Percentiles rank a stretch among this genome's conserved stretches.
Conservation (phyloP, 2,329 filamentous ascomycete genomes). For the Cladosporium velox region DNA sequence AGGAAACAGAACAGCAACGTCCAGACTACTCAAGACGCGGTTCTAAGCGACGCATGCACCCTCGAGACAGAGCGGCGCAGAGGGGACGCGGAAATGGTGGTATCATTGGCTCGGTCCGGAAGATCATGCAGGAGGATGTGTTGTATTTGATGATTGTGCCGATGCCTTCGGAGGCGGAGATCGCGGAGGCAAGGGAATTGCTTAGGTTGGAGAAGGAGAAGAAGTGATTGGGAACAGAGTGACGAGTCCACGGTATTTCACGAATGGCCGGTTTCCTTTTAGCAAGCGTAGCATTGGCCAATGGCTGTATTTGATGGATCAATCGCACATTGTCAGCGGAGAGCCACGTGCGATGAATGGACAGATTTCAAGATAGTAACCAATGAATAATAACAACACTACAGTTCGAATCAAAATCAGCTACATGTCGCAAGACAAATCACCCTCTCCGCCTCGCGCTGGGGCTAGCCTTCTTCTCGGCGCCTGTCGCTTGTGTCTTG, state of each 20-base stretch:
- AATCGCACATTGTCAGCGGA: not conserved
- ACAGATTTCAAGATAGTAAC: not conserved
- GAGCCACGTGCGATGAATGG: not conserved
- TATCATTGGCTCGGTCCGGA: constrained; percentile 23
- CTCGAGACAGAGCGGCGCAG: not conserved
- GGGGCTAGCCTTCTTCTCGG: constrained; percentile 52
- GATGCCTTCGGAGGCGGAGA: constrained; percentile 49
- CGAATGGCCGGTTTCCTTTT: not conserved
- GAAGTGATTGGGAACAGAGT: not conserved
- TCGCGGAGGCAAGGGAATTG: constrained; percentile 35
- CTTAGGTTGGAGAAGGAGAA: constrained; percentile 14
- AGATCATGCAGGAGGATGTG: constrained; percentile 42
- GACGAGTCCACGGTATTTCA: not conserved
- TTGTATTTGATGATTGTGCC: constrained; percentile 56
- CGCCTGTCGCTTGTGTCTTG: constrained; percentile 40
- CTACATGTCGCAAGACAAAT: not conserved
- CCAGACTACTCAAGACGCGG: not conserved
- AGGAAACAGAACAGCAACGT: not conserved
- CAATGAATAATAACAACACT: not conserved
- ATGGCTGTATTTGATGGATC: not conserved
- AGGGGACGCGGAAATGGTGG: not conserved
- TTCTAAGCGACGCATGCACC: not conserved
- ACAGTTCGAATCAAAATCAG: not conserved
- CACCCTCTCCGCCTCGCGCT: constrained; percentile 59
- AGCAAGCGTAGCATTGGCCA: not conserved